Evolutionary conservation across 2,329 filamentous ascomycete species (phyloP).

Genomic region (Fusarium guadeloupense): DNA sequence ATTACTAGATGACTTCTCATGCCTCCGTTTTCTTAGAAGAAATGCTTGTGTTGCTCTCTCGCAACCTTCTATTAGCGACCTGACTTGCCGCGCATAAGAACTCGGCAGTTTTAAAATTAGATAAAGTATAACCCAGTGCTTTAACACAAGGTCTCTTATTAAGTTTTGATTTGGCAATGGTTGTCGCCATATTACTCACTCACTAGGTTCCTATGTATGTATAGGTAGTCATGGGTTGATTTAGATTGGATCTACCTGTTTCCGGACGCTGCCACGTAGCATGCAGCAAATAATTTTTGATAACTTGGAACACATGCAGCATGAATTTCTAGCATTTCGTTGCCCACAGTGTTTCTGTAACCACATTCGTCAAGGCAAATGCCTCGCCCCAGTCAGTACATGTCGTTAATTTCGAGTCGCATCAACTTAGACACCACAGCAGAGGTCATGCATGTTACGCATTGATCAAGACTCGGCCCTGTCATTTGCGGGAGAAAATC

Average conservation of each 20-base stretch:
- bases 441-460: conserved; percentile 39
- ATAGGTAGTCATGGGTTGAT: not conserved
- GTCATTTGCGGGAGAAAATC: conserved; percentile 15
- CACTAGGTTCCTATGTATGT: no score
- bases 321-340: no score
- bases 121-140: not conserved
- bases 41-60: not conserved
- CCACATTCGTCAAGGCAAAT: no score
- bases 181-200: not conserved
- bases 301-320: not conserved
- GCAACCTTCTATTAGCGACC: not conserved
- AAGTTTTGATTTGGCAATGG: not conserved
- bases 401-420: not conserved
- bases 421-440: conserved; percentile 15
- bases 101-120: not conserved
- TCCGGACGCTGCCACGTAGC: not conserved
- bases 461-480: conserved; percentile 37
- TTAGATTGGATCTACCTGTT: not conserved
- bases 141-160: not conserved
- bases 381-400: no score
- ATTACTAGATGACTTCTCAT: not conserved
- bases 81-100: not conserved
- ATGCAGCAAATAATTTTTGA: not conserved
- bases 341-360: not conserved
- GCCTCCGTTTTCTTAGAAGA: not conserved